Base-by-base conservation (phyloP, 495 filamentous ascomycete genomes). In the Penicillium salamii region DNA sequence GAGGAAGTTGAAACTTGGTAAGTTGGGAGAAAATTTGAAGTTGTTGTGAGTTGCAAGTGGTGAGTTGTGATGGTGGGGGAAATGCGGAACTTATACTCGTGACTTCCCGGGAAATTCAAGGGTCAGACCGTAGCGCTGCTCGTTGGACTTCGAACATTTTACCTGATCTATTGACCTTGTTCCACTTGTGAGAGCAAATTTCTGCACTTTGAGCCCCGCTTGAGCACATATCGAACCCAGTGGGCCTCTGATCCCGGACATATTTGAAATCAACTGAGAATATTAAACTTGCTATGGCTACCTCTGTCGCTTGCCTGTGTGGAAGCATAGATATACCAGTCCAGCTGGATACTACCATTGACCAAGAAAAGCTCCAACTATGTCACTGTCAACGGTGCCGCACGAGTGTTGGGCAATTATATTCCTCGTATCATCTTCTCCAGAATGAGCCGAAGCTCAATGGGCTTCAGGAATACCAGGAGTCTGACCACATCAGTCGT, bases 341-440 rank as follows among this genome's bases (percentile, higher is more conserved):
- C 26, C 37, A 59, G 12, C 52, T 79, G 45, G 62, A 61, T 37
- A 51, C 54, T 21, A 55, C 42, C 13, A 48, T 54, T 37, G 60
- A 59, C 40, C 57, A 61, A 18, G 57, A 60, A 9, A 52, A 63
- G 5, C 60, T 72, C 18, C 62, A 71, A 32, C 55, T 90, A 48
- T 90, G 86, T 63, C 85, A 87, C 57, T 90, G 87, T 32, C 70
- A 56, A 62, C 51, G 72, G 62, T 89, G 84, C 63, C 81, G 85
- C 24, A 74, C 77, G 29, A 63, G 71, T 7, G 78, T 78, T 12
- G 87, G 87, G 19, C 68, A 78, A 8, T 69, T 87, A 5, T 81
- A 69, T 46, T 72, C 73, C 19, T 77, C 78, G 2, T 83, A 83
- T 52, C 66, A 77, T 23, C 45, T 62, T 9, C 55, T 81, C 41